phyloP scores from a whole-genome alignment of 805 yeast species.

The Wickerhamomyces hampshirensis region DNA sequence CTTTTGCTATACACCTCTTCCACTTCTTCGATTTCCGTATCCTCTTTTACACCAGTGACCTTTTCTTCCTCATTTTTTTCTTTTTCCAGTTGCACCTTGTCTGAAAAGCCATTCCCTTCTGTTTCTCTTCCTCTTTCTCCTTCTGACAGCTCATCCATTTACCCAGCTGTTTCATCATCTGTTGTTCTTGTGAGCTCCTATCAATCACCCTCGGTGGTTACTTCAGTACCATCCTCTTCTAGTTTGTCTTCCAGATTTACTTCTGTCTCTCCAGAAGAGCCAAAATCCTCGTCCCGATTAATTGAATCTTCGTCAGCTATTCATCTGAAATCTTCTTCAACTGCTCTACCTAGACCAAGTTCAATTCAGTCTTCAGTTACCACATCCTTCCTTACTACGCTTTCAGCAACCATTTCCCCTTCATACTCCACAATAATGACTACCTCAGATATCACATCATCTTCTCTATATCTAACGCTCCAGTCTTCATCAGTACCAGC shows the following conservation, averaged over 20 bases:
- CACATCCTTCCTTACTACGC: neutral
- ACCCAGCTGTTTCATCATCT: neutral
- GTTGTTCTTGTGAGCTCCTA: neutral
- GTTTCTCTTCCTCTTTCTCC: neutral
- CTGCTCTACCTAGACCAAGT: conserved; percentile 1
- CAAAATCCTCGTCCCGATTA: neutral
- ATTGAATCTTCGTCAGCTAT: neutral
- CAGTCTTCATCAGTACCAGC: no score
- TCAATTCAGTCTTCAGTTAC: neutral
- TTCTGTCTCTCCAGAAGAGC: neutral
- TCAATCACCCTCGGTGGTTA: neutral
- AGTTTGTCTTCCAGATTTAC: neutral
- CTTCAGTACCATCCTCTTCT: neutral
- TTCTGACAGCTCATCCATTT: neutral
- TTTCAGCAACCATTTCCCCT: neutral
- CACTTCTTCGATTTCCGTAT: neutral
- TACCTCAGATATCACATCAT: neutral
- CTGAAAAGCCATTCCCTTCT: neutral
- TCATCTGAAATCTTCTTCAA: conserved; percentile 1
- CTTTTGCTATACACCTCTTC: neutral
- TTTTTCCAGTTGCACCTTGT: neutral
- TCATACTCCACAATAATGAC: neutral
- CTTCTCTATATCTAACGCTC: neutral
- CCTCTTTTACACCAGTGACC: neutral
- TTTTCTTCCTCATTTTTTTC: neutral